Base-by-base conservation (phyloP, 352 stramenopile species). In the Phytophthora palmivora region DNA sequence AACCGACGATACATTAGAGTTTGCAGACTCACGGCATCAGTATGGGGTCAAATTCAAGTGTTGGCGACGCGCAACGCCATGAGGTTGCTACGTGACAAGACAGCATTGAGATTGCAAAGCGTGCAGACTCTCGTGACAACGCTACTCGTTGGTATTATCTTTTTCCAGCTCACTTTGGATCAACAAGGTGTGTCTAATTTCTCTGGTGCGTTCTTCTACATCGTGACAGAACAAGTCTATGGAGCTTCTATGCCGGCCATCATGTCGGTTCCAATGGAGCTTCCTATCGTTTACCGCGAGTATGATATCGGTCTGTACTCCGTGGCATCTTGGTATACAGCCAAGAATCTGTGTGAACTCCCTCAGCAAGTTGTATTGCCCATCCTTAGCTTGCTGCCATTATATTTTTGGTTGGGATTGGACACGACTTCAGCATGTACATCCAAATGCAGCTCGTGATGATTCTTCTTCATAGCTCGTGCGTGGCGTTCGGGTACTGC, bases 291-390 rank as follows among this genome's bases (percentile, higher is more conserved):
- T 1, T 61, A 72, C 22, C 67, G 77, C 6, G 79, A 89, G 45
- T 82, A 83, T 50, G 43, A 69, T 21, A 63, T 80, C 4, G 76
- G 75, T 3, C 45, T 86, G 2, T 89, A 89, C 43, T 53, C 63
- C 15, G 48, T 84, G 0, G 56, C 51, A 2, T 54, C 74, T 3
- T 88, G 79, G 79, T 88, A 83, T 34, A 12, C 74, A 0, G 65
- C 76, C 33, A 88, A 87, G 58, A 88, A 88, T 37, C 10, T 86
- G 43, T 86, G 79, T 43, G 79, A 88, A 50, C 47, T 86, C 4
- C 71, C 67, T 15, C 52, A 67, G 21, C 79, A 88, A 45, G 14
- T 88, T 0, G 33, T 86, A n/a, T 38, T 87, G 6, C 79, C 79
- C 4, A 54, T 74, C 9, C 44, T 88, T 19, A 71, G 55, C n/a